Conservation (phyloP, 2,329 filamentous ascomycete genomes). For the Exophiala lecanii-corni region DNA sequence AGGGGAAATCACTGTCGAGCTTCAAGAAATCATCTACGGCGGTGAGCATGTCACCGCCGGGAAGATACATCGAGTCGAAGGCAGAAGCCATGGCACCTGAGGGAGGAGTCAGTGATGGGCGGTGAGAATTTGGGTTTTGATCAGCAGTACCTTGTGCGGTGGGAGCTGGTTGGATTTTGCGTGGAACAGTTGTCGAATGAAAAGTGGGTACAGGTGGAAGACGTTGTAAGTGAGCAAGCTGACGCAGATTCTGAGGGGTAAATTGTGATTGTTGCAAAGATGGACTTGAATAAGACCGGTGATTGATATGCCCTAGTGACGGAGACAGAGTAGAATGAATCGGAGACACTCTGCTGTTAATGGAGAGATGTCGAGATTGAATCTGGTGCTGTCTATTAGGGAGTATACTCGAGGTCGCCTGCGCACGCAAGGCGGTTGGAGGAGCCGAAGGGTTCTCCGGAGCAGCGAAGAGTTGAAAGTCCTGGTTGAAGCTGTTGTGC, state of each 20-base stretch:
- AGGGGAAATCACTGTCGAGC: slow-evolving; percentile 17
- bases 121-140: slow-evolving; percentile 40
- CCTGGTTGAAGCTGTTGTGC: slow-evolving; percentile 28
- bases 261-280: slow-evolving; percentile 23
- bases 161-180: slow-evolving; percentile 22
- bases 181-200: slow-evolving; percentile 23
- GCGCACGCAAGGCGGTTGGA: slow-evolving; percentile 28
- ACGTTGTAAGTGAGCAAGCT: slow-evolving; percentile 23
- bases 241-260: slow-evolving; percentile 25
- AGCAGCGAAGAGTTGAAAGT: slow-evolving; percentile 34
- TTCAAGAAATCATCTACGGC: slow-evolving; percentile 22
- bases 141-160: slow-evolving; percentile 30
- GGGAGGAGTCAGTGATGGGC: slow-evolving; percentile 11
- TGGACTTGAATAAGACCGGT: slow-evolving; percentile 25
- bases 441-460: slow-evolving; percentile 21
- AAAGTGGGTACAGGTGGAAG: slow-evolving; percentile 32
- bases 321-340: slow-evolving; percentile 23
- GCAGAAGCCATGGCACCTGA: slow-evolving; percentile 21
- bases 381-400: slow-evolving; percentile 26
- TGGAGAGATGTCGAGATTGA: slow-evolving; percentile 25
- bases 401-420: slow-evolving; percentile 31
- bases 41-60: slow-evolving; percentile 20
- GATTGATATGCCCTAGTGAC: slow-evolving; percentile 19
- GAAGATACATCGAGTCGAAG: slow-evolving; percentile 25
- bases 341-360: slow-evolving; percentile 25